A percentile compares a stretch with the other conserved stretches of the same genome.
These are phyloP conservation scores for Lolium perenne DNA, from an alignment of 176 grass and related monocot genomes.

Conservation along the genomic window DNA sequence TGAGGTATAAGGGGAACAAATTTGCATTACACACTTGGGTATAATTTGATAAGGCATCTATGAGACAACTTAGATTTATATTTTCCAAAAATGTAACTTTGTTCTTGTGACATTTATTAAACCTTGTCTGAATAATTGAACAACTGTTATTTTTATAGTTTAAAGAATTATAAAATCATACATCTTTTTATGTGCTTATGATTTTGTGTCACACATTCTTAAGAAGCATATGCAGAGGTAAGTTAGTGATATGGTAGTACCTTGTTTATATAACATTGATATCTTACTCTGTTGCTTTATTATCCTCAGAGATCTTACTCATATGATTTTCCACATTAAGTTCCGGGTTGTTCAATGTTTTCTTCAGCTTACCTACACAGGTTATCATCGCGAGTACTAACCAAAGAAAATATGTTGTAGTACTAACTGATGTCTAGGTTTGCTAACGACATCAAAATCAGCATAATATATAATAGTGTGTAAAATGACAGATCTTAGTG, in stretches of 20 bases:
- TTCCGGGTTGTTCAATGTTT: slow-evolving; percentile 19
- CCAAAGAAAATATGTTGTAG: slow-evolving; percentile 4
- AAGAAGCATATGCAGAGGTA: slow-evolving; percentile 5
- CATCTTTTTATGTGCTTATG: not conserved
- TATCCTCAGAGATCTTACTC: not conserved
- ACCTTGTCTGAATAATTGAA: not conserved
- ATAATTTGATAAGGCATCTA: slow-evolving; percentile 24
- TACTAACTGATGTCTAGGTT: not conserved
- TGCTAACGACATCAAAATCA: slow-evolving; percentile 1
- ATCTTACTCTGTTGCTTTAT: slow-evolving; percentile 18
- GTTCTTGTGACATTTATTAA: not conserved
- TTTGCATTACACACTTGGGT: slow-evolving; percentile 14
- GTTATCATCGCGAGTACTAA: slow-evolving; percentile 8
- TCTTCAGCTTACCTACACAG: slow-evolving; percentile 10
- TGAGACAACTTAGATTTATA: not conserved
- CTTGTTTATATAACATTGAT: not conserved
- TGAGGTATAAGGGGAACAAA: slow-evolving; percentile 58
- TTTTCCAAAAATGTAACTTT: slow-evolving; percentile 2
- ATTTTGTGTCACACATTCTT: not conserved
- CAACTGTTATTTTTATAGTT: slow-evolving; percentile 2
- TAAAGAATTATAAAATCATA: not conserved
- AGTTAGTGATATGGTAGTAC: not conserved
- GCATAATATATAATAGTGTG: not conserved
- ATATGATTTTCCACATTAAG: not conserved
- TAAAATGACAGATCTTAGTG: slow-evolving; percentile 10